A percentile compares a stretch with the other conserved stretches of the same genome.
phyloP scores from a whole-genome alignment of 257 asterid genomes.

The Nicotiana attenuata region DNA sequence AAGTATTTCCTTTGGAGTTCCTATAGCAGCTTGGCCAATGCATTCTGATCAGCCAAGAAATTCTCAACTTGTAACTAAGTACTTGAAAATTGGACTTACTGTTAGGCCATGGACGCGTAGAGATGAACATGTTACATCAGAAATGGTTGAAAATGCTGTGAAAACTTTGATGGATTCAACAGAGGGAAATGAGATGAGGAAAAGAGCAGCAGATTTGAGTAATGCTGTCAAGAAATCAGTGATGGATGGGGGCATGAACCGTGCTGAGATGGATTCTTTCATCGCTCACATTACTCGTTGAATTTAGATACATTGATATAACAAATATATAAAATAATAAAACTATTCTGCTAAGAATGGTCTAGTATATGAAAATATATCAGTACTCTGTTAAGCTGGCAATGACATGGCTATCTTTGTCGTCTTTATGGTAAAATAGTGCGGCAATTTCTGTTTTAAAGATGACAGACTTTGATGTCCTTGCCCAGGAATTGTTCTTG shows the following conservation, averaged over 20 bases:
- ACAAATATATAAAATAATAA: background rate
- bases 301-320: background rate
- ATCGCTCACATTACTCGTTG: background rate
- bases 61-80: conserved; percentile 4
- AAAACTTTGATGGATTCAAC: background rate
- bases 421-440: no score
- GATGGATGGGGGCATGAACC: background rate
- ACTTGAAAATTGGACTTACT: background rate
- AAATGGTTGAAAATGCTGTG: background rate
- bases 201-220: background rate
- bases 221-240: background rate
- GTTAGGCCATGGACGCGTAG: background rate
- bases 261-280: background rate
- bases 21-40: background rate
- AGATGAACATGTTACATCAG: background rate
- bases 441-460: no score
- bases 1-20: background rate
- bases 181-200: background rate
- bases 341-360: background rate
- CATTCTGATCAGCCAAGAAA: background rate
- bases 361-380: no score
- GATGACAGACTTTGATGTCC: no score
- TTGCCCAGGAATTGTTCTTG: no score
- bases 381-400: no score
- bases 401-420: no score